These are phyloP conservation scores for Escovopsis sp. DNA, from an alignment of 2,329 filamentous ascomycete species.

Conservation along the genomic window DNA sequence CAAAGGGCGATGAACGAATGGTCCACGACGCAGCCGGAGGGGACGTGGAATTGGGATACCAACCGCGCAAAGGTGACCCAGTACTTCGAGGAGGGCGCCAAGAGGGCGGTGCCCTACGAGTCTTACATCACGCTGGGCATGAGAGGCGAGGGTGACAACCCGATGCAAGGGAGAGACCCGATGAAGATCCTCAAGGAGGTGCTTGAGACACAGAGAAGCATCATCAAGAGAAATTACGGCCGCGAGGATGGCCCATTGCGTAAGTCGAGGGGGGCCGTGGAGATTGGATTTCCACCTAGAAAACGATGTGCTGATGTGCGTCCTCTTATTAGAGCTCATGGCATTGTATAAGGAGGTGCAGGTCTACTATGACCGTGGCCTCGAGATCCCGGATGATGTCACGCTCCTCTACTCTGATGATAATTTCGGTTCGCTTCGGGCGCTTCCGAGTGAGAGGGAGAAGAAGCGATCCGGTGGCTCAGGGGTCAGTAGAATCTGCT, in stretches of 20 bases:
- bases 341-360: conserved; percentile 53
- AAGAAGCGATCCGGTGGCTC: conserved; percentile 36
- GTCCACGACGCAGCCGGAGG: conserved; percentile 23
- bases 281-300: no score
- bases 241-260: conserved; percentile 24
- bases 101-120: conserved; percentile 39
- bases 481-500: conserved; percentile 26
- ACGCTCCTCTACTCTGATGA: conserved; percentile 48
- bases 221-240: conserved; percentile 36
- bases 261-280: conserved; percentile 13
- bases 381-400: conserved; percentile 44
- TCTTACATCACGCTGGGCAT: conserved; percentile 43
- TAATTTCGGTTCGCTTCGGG: conserved; percentile 44
- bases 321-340: conserved; percentile 33
- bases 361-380: conserved; percentile 43
- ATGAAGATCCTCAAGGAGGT: conserved; percentile 36
- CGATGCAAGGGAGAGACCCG: conserved; percentile 33
- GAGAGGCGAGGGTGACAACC: conserved; percentile 43
- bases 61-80: conserved; percentile 38
- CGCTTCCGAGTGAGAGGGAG: conserved; percentile 39
- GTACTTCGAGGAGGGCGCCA: conserved; percentile 41
- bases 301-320: no score
- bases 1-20: conserved; percentile 38
- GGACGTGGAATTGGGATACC: conserved; percentile 43
- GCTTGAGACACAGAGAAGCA: conserved; percentile 36